These are phyloP conservation scores for Penicillium parvum DNA, from an alignment of 495 filamentous ascomycete species.

Conservation along the genomic window DNA sequence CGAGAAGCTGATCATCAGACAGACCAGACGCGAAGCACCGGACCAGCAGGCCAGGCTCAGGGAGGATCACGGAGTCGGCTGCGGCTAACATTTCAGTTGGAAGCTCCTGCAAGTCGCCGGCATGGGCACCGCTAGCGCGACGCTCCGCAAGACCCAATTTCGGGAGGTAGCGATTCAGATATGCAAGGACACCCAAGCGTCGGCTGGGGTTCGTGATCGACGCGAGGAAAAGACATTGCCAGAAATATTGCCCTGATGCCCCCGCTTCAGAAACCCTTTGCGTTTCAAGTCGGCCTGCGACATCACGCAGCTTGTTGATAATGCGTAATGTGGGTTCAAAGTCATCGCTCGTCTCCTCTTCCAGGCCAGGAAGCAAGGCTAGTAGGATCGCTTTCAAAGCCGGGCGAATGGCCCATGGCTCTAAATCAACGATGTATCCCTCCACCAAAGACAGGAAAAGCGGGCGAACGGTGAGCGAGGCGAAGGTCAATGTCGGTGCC, in stretches of 20 bases:
- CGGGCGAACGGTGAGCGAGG: slow-evolving; percentile 81
- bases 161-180: slow-evolving; percentile 73
- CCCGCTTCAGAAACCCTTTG: slow-evolving; percentile 44
- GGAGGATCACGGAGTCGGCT: slow-evolving; percentile 75
- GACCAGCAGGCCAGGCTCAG: slow-evolving; percentile 86
- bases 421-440: slow-evolving; percentile 66
- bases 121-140: slow-evolving; percentile 28
- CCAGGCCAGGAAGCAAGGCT: slow-evolving; percentile 80
- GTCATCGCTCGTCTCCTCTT: slow-evolving; percentile 95
- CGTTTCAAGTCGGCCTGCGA: slow-evolving; percentile 51
- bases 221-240: slow-evolving; percentile 95
- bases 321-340: slow-evolving; percentile 83
- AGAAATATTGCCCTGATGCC: slow-evolving; percentile 81
- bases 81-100: slow-evolving; percentile 36
- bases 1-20: slow-evolving; percentile 82
- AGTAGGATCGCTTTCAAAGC: slow-evolving; percentile 86
- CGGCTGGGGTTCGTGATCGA: slow-evolving; percentile 82
- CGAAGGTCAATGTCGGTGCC: slow-evolving; percentile 83
- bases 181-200: slow-evolving; percentile 81
- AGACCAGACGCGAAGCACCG: slow-evolving; percentile 88
- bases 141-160: slow-evolving; percentile 52
- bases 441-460: slow-evolving; percentile 81
- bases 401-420: slow-evolving; percentile 67
- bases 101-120: slow-evolving; percentile 18
- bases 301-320: slow-evolving; percentile 69